Percentiles rank a stretch among this genome's conserved stretches.
These are phyloP conservation scores for Alternaria novae-zelandiae DNA, from an alignment of 2,329 filamentous ascomycete species.

Conservation along the genomic window DNA sequence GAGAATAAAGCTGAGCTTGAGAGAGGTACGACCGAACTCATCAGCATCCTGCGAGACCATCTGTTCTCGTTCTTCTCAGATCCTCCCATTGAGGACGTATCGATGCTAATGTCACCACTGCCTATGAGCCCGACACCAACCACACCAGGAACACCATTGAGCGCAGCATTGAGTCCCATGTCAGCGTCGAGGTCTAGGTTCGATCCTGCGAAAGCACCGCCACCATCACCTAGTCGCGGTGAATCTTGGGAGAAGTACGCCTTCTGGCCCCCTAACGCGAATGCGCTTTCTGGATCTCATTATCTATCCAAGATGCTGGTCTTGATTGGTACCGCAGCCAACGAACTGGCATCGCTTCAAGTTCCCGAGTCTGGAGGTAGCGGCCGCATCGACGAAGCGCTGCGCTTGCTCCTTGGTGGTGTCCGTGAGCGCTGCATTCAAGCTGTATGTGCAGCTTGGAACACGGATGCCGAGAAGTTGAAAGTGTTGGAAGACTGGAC, in stretches of 20 bases:
- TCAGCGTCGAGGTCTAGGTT: constrained; percentile 78
- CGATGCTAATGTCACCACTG: constrained; percentile 81
- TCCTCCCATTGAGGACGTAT: constrained; percentile 88
- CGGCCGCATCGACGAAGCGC: constrained; percentile 66
- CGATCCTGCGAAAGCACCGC: constrained; percentile 77
- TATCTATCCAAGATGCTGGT: constrained; percentile 84
- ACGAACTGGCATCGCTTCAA: constrained; percentile 79
- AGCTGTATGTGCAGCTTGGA: constrained; percentile 90
- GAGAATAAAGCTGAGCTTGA: constrained; percentile 75
- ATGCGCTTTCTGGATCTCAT: constrained; percentile 88
- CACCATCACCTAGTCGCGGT: constrained; percentile 74
- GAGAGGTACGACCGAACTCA: constrained; percentile 80
- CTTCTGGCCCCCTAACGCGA: constrained; percentile 94
- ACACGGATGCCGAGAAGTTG: constrained; percentile 88
- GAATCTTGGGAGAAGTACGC: constrained; percentile 93
- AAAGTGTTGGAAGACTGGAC: constrained; percentile 95
- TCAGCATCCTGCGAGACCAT: constrained; percentile 80
- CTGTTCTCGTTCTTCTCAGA: constrained; percentile 84
- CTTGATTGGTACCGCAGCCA: constrained; percentile 83
- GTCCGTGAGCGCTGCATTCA: constrained; percentile 85
- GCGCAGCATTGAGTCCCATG: constrained; percentile 64
- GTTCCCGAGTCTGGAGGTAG: constrained; percentile 65
- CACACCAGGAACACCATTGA: constrained; percentile 66
- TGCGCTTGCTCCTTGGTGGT: constrained; percentile 76
- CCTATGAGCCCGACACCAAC: constrained; percentile 66